These are phyloP conservation scores for Dactylellina cionopaga DNA, from an alignment of 2,329 filamentous ascomycete species.

Conservation along the genomic window DNA sequence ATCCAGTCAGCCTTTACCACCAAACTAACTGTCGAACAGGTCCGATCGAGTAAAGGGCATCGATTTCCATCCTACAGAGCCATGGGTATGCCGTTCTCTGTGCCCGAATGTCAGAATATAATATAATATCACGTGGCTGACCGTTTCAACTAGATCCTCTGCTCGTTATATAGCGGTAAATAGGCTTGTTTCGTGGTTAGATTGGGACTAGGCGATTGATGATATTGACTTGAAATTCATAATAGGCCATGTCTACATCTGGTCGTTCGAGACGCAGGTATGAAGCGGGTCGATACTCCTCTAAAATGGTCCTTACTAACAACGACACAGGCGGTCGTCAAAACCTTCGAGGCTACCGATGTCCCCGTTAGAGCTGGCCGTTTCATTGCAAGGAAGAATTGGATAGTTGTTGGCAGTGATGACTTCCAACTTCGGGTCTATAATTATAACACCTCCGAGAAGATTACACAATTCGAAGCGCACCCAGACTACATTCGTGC, in stretches of 20 bases:
- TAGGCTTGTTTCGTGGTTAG: background rate
- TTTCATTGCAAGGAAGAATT: constrained; percentile 98
- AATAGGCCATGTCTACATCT: constrained; percentile 95
- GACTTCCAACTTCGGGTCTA: constrained; percentile 90
- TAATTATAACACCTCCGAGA: constrained; percentile 99
- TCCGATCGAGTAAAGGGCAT: constrained; percentile 97
- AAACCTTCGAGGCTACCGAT: constrained; percentile 98
- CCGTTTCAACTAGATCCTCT: constrained; percentile 71
- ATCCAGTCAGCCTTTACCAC: background rate
- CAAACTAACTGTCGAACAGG: constrained; percentile 59
- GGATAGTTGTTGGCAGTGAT: constrained; percentile 95
- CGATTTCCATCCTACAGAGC: constrained; percentile 95
- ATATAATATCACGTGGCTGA: background rate
- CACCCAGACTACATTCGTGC: constrained; percentile 98
- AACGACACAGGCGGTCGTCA: constrained; percentile 77
- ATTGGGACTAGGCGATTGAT: too few species aligned
- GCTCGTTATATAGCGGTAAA: constrained; percentile 93
- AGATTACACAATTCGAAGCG: constrained; percentile 95
- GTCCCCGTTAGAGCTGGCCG: constrained; percentile 96
- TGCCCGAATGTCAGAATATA: background rate
- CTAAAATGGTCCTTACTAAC: constrained; percentile 53
- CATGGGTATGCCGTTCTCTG: constrained; percentile 74
- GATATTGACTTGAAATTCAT: constrained; percentile 28
- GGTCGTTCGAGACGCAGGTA: constrained; percentile 93
- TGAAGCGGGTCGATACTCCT: constrained; percentile 22